A percentile compares a stretch with the other conserved stretches of the same genome.
Evolutionary conservation across 1,284 basidiomycete genomes (phyloP).

Genomic region (Calocybe gambosa): DNA sequence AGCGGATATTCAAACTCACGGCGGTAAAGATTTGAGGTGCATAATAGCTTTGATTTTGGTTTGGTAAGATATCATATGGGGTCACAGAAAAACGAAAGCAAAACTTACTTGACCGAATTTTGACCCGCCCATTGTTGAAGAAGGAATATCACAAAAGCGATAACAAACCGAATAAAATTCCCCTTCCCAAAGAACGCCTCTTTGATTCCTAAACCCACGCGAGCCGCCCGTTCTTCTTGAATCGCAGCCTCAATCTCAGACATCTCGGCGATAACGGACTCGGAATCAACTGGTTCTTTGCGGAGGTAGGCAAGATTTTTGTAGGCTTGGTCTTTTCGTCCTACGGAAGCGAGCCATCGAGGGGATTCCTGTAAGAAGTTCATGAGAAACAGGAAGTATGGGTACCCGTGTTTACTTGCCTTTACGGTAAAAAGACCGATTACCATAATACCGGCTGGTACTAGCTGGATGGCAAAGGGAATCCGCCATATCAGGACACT

Average conservation of each 20-base stretch:
- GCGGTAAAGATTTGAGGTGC: constrained; percentile 69
- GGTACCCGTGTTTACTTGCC: constrained; percentile 25
- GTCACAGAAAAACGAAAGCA: constrained; percentile 21
- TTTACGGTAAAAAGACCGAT: constrained; percentile 67
- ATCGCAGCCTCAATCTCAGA: constrained; percentile 67
- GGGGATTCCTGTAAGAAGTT: constrained; percentile 51
- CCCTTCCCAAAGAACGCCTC: constrained; percentile 74
- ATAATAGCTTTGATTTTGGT: constrained; percentile 65
- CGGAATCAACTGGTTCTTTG: constrained; percentile 39
- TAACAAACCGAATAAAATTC: constrained; percentile 65
- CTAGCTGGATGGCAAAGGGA: constrained; percentile 71
- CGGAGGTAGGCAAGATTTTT: constrained; percentile 54
- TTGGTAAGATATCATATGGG: constrained; percentile 40
- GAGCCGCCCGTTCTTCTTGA: constrained; percentile 52
- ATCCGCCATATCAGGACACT: constrained; percentile 61
- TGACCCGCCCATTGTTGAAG: constrained; percentile 71
- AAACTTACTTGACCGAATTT: constrained; percentile 53
- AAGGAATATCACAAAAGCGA: constrained; percentile 64
- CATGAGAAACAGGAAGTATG: constrained; percentile 33
- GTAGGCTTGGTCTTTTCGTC: constrained; percentile 43
- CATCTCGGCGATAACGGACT: constrained; percentile 48
- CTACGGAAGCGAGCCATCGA: constrained; percentile 57
- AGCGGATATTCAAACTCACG: constrained; percentile 30
- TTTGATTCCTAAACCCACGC: constrained; percentile 48
- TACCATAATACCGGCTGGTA: constrained; percentile 74